Evolutionary conservation across 371 early-diverging fungal genomes (phyloP).

Genomic region (Cokeromyces recurvatus): DNA sequence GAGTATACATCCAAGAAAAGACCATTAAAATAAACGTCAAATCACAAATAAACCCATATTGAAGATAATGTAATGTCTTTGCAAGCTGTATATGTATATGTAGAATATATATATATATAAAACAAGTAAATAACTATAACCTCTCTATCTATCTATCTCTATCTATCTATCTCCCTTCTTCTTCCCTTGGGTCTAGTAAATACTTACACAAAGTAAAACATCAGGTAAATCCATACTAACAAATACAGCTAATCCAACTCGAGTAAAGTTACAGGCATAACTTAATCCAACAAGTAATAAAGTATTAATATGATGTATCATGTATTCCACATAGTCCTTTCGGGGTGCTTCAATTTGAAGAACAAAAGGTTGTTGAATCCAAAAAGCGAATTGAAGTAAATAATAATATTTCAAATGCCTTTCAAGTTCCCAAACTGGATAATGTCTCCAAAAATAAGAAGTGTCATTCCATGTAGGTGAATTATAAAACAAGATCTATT

Average conservation of each 20-base stretch:
- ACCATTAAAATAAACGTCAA: conserved; percentile 58
- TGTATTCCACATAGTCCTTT: conserved; percentile 68
- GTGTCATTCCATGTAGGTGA: conserved; percentile 68
- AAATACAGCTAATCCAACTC: conserved; percentile 76
- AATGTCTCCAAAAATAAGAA: conserved; percentile 57
- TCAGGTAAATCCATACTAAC: conserved; percentile 78
- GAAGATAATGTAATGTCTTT: conserved; percentile 54
- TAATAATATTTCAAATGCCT: conserved; percentile 67
- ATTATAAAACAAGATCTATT: conserved; percentile 34
- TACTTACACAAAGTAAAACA: conserved; percentile 68
- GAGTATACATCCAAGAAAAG: conserved; percentile 70
- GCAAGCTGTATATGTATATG: conserved; percentile 45
- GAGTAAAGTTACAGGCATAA: conserved; percentile 64
- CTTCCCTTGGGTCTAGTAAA: too few species aligned
- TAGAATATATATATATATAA: background rate
- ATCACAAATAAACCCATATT: conserved; percentile 45
- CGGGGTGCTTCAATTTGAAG: conserved; percentile 67
- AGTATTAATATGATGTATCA: conserved; percentile 73
- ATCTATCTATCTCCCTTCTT: too few species aligned
- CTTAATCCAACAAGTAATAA: conserved; percentile 60
- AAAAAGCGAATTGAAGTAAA: conserved; percentile 66
- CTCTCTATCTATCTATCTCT: too few species aligned
- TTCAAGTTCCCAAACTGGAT: conserved; percentile 52
- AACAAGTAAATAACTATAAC: too few species aligned
- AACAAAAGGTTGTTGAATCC: conserved; percentile 76